Conservation (phyloP, 805 yeast species). For the Myxozyma monticola region DNA sequence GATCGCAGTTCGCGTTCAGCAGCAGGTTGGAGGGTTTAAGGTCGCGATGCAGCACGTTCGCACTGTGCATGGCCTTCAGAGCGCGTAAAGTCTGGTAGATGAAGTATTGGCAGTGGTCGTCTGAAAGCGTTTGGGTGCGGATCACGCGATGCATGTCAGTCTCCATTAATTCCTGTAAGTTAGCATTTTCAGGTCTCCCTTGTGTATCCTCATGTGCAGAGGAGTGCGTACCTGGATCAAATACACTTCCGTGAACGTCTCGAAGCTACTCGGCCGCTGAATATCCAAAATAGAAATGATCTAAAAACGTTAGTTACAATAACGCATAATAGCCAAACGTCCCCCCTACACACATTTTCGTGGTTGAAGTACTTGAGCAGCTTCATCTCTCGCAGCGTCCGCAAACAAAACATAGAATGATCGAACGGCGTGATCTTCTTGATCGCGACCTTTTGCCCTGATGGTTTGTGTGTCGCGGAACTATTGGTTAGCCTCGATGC, state of each 20-base stretch:
- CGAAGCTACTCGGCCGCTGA: slow-evolving; percentile 76
- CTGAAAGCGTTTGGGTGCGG: slow-evolving; percentile 76
- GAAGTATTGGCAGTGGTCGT: slow-evolving; percentile 92
- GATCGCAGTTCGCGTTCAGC: slow-evolving; percentile 87
- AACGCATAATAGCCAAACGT: not conserved
- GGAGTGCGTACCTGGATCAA: slow-evolving; percentile 44
- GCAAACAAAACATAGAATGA: slow-evolving; percentile 79
- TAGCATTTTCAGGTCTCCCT: not conserved
- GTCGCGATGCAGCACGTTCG: slow-evolving; percentile 93
- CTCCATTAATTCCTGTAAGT: slow-evolving; percentile 78
- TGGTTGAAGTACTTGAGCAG: slow-evolving; percentile 86
- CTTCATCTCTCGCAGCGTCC: slow-evolving; percentile 88
- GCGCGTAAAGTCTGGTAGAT: slow-evolving; percentile 89
- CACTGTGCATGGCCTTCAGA: slow-evolving; percentile 84
- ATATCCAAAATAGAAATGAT: slow-evolving; percentile 86
- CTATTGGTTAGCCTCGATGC: slow-evolving; percentile 41
- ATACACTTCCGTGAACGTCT: slow-evolving; percentile 81
- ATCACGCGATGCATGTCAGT: slow-evolving; percentile 83
- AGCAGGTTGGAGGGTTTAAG: slow-evolving; percentile 85
- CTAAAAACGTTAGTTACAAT: slow-evolving; percentile 4
- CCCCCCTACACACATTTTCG: slow-evolving; percentile 56
- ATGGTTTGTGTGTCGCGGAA: slow-evolving; percentile 81
- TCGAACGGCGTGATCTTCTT: slow-evolving; percentile 93
- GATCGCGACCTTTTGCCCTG: slow-evolving; percentile 88
- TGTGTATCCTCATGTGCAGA: not conserved